Conservation (phyloP, 805 yeast genomes). For the Candida montana region DNA sequence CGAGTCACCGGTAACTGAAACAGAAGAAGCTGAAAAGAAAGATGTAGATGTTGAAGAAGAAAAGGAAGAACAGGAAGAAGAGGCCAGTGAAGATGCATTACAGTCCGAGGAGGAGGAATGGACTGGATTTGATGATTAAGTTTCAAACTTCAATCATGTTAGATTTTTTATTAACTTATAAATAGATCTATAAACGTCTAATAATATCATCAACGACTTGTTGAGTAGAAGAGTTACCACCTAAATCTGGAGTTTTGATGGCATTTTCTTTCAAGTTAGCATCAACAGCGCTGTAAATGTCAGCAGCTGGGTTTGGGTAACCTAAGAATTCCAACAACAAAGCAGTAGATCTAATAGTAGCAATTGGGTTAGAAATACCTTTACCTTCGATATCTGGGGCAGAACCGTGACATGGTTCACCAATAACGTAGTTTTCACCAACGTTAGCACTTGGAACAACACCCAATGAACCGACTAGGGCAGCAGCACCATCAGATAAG, state of each 20-base stretch:
- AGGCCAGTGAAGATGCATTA: constrained; percentile 1
- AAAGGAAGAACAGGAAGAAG: constrained; percentile 2
- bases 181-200: constrained; percentile 19
- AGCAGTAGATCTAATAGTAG: constrained; percentile 97
- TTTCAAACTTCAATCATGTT: background rate
- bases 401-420: constrained; percentile 99
- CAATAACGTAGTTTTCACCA: constrained; percentile 92
- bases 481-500: constrained; percentile 96
- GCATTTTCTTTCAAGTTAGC: constrained; percentile 78
- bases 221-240: constrained; percentile 83
- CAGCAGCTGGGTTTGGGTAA: constrained; percentile 80
- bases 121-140: constrained; percentile 28
- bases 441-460: constrained; percentile 98
- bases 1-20: background rate
- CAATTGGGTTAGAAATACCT: constrained; percentile 93
- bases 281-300: constrained; percentile 91
- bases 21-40: background rate
- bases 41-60: background rate
- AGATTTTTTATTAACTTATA: background rate
- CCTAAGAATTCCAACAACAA: constrained; percentile 97
- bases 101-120: constrained; percentile 21
- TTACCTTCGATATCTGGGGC: constrained; percentile 98
- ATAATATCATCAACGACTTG: constrained; percentile 84
- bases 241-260: constrained; percentile 86
- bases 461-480: constrained; percentile 94